These are phyloP conservation scores for Phytophthora colocasiae DNA, from an alignment of 352 stramenopile genomes.

Conservation along the genomic window DNA sequence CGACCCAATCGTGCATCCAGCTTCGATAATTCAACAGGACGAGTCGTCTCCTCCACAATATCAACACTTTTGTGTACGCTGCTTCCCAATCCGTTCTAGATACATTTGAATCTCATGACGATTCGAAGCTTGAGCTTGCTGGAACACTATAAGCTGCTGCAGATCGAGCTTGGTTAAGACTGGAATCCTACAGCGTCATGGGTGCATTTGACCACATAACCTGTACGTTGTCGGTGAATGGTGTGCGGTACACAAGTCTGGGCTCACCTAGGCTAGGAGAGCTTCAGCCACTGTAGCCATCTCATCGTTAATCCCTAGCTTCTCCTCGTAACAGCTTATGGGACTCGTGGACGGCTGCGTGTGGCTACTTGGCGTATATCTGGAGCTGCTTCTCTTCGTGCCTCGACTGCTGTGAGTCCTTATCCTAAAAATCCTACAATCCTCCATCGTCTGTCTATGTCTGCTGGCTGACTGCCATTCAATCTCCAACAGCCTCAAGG, in stretches of 20 bases:
- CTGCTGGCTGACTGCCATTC: constrained; percentile 26
- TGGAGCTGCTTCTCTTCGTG: constrained; percentile 69
- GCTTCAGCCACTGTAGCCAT: not conserved
- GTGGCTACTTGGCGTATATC: constrained; percentile 67
- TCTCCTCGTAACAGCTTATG: constrained; percentile 10
- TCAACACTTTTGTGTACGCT: constrained; percentile 1
- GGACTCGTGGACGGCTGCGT: constrained; percentile 40
- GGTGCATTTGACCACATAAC: too few species aligned
- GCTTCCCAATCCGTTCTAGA: not conserved
- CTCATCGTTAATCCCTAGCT: not conserved
- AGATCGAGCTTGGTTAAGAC: too few species aligned
- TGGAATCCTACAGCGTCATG: too few species aligned
- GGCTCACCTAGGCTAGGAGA: too few species aligned
- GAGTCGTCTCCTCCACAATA: not conserved
- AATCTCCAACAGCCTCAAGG: constrained; percentile 41
- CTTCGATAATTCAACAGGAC: not conserved
- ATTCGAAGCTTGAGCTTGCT: too few species aligned
- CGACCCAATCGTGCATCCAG: constrained; percentile 1
- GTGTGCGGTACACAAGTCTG: too few species aligned
- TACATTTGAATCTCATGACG: too few species aligned
- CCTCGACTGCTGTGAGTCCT: constrained; percentile 72
- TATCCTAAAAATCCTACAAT: not conserved
- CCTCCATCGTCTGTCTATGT: constrained; percentile 35
- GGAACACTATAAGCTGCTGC: too few species aligned
- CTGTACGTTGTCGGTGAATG: too few species aligned